A percentile compares a stretch with the other conserved stretches of the same genome.
phyloP scores from a whole-genome alignment of 768 basidiomycete species.

The Mycena sanguinolenta region DNA sequence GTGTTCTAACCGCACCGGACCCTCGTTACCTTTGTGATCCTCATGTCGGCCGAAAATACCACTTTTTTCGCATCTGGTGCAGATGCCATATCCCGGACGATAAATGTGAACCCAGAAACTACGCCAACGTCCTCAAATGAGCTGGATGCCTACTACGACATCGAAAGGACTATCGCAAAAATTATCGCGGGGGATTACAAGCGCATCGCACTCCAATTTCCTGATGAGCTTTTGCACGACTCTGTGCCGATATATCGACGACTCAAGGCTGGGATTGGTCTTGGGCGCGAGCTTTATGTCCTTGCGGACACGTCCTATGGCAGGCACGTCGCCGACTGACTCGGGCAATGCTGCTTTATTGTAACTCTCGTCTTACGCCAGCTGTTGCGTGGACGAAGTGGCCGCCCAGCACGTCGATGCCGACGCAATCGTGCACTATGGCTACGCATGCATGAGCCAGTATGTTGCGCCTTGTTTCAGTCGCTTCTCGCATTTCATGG shows the following conservation, averaged over 20 bases:
- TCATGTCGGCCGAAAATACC: conserved; percentile 43
- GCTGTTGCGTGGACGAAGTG: conserved; percentile 97
- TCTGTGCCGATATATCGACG: conserved; percentile 86
- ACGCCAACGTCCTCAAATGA: conserved; percentile 53
- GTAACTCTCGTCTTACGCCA: conserved; percentile 47
- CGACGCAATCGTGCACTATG: conserved; percentile 93
- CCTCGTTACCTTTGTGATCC: not conserved
- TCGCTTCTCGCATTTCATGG: not conserved
- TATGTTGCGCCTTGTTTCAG: conserved; percentile 55
- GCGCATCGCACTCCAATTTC: conserved; percentile 94
- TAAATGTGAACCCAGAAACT: conserved; percentile 60
- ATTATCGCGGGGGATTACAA: conserved; percentile 76
- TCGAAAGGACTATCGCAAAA: conserved; percentile 72
- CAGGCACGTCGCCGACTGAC: conserved; percentile 66
- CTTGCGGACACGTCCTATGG: conserved; percentile 99
- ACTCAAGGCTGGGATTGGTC: conserved; percentile 66
- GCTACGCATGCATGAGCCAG: conserved; percentile 96
- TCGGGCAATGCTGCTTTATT: not conserved
- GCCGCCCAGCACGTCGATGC: conserved; percentile 95
- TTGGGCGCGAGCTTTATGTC: conserved; percentile 78
- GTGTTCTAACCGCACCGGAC: no score
- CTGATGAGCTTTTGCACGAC: conserved; percentile 90
- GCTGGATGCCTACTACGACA: conserved; percentile 81
- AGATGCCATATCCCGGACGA: conserved; percentile 70
- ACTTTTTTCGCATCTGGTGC: conserved; percentile 71